Evolutionary conservation across 768 basidiomycete species (phyloP).

Genomic region (Boletus edulis): DNA sequence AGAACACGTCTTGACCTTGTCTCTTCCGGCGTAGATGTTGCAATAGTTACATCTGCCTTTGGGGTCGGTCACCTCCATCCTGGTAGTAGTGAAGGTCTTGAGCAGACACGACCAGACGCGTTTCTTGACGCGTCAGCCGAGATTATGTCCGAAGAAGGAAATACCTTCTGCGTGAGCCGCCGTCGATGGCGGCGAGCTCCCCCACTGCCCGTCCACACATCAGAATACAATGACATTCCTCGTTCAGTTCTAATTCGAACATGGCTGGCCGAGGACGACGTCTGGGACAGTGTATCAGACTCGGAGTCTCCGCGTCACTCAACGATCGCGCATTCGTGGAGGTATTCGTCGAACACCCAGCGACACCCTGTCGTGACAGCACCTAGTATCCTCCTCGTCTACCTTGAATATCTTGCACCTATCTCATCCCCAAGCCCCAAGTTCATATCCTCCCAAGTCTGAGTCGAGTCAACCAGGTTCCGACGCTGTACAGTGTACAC

Average conservation of each 20-base stretch:
- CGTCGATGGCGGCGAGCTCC: too few species aligned
- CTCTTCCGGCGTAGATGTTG: conserved; percentile 17
- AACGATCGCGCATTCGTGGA: conserved; percentile 47
- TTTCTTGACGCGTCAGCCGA: too few species aligned
- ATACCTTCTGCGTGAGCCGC: too few species aligned
- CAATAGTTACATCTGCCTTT: conserved; percentile 27
- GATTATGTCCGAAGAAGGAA: too few species aligned
- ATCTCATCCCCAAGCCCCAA: conserved; percentile 69
- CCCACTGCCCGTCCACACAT: conserved; percentile 67
- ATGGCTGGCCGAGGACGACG: conserved; percentile 80
- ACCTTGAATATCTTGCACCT: conserved; percentile 81
- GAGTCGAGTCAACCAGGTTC: conserved; percentile 40
- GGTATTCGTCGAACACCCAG: conserved; percentile 26
- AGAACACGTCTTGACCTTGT: conserved; percentile 25
- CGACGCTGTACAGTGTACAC: not conserved
- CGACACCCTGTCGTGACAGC: conserved; percentile 36
- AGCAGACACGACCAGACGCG: too few species aligned
- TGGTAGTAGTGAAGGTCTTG: too few species aligned
- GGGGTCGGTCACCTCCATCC: conserved; percentile 10
- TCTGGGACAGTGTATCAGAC: not conserved
- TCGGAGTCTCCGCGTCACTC: conserved; percentile 64
- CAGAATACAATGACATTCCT: conserved; percentile 47
- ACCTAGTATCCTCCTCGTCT: conserved; percentile 55
- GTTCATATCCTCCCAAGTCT: conserved; percentile 62
- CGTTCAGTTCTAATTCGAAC: conserved; percentile 42